Evolutionary conservation across 176 grass and related monocot species (phyloP), one percentile per base, ranked within the genome.

Genomic region (Pharus latifolius): DNA sequence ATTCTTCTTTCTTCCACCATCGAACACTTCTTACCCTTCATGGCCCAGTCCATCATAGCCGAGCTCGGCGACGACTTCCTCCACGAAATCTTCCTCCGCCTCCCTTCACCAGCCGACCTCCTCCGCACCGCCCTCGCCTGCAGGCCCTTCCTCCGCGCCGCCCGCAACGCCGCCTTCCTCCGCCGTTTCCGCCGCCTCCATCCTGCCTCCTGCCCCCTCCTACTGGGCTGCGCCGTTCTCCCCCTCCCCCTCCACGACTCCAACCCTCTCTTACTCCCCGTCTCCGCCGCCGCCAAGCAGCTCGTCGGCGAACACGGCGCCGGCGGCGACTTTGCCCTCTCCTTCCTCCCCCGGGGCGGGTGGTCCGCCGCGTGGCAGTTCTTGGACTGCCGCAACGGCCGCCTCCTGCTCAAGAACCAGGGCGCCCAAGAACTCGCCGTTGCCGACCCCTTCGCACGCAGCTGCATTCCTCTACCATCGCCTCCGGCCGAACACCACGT

Each of bases 171-270:
- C 49, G 29, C 58, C 23, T 77, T 83, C 49, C 81, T 83, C 49
- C 81, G 73, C 73, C 81, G 65, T 40, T 83, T 83, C 81, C 81
- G 81, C 49, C 73, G 81, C 73, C 81, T 44, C 41, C 81, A 77
- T 54, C 45, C 54, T 19, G 68, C 37, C 9, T 33, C 54, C 49
- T 61, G 81, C 81, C 48, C 81, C 41, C 17, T 26, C 38, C 58
- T 83, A 47, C 65, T 83, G 57, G 73, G 65, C 23, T 83, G 65
- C 66, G 30, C 71, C 65, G 2, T 61, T 37, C 48, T 56, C 48
- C 42, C 5, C 65, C 16, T 11, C 35, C 11, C 2, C 51, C 41
- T 5, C 71, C 2, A 6, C 61, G 13, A 7, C n/a, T n/a, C 3
- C 18, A 11, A 17, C 30, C 10, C 18, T 1, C 49, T 1, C 23